Evolutionary conservation across 306 rosid species (phyloP), one percentile per base, ranked within the genome.

Genomic region (Heteromeles arbutifolia): DNA sequence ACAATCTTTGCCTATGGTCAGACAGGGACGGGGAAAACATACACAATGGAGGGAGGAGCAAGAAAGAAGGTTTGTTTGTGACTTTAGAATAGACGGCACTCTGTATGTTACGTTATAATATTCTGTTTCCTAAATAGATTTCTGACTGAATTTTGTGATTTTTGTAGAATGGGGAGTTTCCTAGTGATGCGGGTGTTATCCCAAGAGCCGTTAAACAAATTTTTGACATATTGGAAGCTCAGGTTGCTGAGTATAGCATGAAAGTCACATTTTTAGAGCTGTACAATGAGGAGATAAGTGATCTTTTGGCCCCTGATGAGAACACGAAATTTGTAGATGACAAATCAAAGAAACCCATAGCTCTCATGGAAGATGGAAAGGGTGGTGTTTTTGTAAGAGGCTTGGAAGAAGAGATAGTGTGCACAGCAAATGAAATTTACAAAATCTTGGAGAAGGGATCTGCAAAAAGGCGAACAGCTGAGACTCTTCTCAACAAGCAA

Each of bases 31-130:
- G 99, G 99, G 72, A 95, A 95, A 77, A 95, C 99, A 70, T 95
- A 95, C 71, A 95, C 99, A 28, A 92, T 95, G 99, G 99, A 96
- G 87, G 99, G 99, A 81, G 99, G 99, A 65, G 97, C 97, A 44
- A 86, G 92, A 80, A 96, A 96, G 86, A 96, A 92, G 99, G 99
- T 92, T 54, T 31, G 11, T 74, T 65, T 78, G 50, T 8, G 31
- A 44, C 15, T 44, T 67, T 25, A 44, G 43, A 54, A 4, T 18
- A 18, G 19, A 57, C 31, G n/a, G 22, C 31, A 13, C 50, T 13
- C 21, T 74, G 6, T 64, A 12, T 34, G 12, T 32, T 52, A 61
- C 29, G 9, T 62, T 74, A 8, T 62, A 68, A 39, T 48, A 48
- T 48, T 15, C 21, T 48, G 69, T 58, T 31, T 72, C 39, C 15